Evolutionary conservation across 192 early-diverging fungal species (phyloP), one percentile per base, ranked within the genome.

Genomic region (Coemansia sp.): DNA sequence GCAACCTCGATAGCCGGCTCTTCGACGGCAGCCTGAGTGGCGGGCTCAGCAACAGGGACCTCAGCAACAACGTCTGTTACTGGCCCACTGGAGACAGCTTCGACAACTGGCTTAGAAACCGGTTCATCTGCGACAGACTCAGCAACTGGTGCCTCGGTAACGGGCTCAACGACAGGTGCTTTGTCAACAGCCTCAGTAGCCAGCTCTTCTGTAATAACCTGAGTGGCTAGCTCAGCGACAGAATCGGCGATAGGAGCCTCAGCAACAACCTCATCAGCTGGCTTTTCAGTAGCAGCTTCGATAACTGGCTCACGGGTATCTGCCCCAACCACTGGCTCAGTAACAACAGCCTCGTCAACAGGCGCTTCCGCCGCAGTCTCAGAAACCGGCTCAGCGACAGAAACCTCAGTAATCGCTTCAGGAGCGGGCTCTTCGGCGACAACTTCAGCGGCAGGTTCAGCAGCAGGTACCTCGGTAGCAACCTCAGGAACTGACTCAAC

Each of bases 11-110:
- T 5, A 15, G 6, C 51, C n/a, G 20, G 6, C 51, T 53, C 51
- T 20, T 41, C 39, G n/a, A 53, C 51, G 1, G 51, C 66, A 8
- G 8, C 62, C 9, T 61, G 34, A 20, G 37, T 22, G 28, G 34
- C 28, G 22, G 64, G 35, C 32, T 60, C 70, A 54, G 62, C 35
- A n/a, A n/a, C n/a, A 57, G 55, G 22, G 1, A 45, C 11, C 34
- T 18, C 17, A 15, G 15, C 61, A 20, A 20, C 43, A 8, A 12
- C 7, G 18, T 43, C 61, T 20, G 14, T 8, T 22, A 17, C 51
- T 15, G 14, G 0, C 14, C 2, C 51, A 53, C 5, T 43, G 41
- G 51, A 5, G 14, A 15, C 6, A 12, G 51, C 5, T 17, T 53
- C 51, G 51, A 8, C 8, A 22, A 39, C 55, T 11, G 62, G 35